Evolutionary conservation across 1,284 basidiomycete species (phyloP).

Genomic region (Cryptococcus sp.): DNA sequence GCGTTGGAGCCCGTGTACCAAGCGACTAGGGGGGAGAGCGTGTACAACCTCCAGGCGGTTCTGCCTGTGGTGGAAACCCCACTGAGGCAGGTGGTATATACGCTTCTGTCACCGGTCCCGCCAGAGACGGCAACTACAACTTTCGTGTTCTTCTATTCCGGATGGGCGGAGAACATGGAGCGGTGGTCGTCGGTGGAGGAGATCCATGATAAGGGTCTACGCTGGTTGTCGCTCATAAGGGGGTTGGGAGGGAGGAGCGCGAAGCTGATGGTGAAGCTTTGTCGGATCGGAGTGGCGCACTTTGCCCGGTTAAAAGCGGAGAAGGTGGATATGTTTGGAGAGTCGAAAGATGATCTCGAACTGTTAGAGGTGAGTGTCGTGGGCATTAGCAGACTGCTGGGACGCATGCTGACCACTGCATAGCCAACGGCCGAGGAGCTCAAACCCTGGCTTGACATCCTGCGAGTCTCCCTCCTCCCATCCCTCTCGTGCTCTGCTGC

Average conservation of each 20-base stretch:
- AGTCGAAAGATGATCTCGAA: conserved; percentile 27
- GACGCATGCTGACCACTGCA: not conserved
- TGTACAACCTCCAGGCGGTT: conserved; percentile 16
- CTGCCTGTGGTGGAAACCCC: conserved; percentile 12
- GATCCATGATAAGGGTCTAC: conserved; percentile 56
- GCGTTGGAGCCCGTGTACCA: conserved; percentile 70
- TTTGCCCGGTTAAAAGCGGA: conserved; percentile 27
- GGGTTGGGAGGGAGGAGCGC: conserved; percentile 71
- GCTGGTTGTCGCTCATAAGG: conserved; percentile 71
- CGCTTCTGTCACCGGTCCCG: conserved; percentile 69
- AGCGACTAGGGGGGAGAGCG: conserved; percentile 47
- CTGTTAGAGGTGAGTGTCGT: conserved; percentile 14
- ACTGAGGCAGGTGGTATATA: conserved; percentile 38
- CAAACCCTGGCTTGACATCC: conserved; percentile 68
- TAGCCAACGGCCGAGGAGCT: conserved; percentile 42
- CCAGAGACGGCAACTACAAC: conserved; percentile 65
- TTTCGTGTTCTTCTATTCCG: conserved; percentile 85
- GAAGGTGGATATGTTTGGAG: conserved; percentile 21
- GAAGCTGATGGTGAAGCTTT: conserved; percentile 61
- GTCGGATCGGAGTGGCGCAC: conserved; percentile 59
- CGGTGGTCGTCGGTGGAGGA: conserved; percentile 64
- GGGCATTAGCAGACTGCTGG: not conserved
- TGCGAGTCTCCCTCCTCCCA: conserved; percentile 79
- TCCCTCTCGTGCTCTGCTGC: conserved; percentile 79
- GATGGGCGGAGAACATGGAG: conserved; percentile 72